Evolutionary conservation across 2,329 filamentous ascomycete species (phyloP), one percentile per base, ranked within the genome.

Genomic region (Fusarium sambucinum): DNA sequence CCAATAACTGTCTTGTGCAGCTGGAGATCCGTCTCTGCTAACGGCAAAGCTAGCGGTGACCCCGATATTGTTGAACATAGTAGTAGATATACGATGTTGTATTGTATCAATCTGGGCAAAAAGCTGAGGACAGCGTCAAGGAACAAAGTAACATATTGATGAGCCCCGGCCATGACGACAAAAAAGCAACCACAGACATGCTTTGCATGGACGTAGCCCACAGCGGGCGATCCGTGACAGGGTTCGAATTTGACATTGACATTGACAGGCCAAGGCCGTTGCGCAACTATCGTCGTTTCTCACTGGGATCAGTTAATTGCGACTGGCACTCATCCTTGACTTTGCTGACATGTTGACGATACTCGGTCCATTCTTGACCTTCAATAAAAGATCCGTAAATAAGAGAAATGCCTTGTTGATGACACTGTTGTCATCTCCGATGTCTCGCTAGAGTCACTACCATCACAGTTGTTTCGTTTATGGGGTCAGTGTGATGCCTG

Each of bases 361-460:
- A 54, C 54, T 68, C 45, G 46, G 50, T 65, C 68, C 65, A 68
- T 68, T 68, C 61, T 44, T 67, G 25, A 27, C 8, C 27, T 27
- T 23, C 46, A 35, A 27, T 48, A 44, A 38, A 38, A 27, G n/a
- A 29, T 38, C 23, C 47, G 33, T 37, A 11, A 37, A 37, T 37
- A 51, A 27, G 25, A n/a, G n/a, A 4, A 40, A 40, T 51, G 47
- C 33, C 23, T 21, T 21, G 47, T 33, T 42, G 44, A 45, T 40
- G 47, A 30, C 51, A 30, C 51, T 46, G 55, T 33, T 61, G 42
- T 68, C 47, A 53, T 65, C 42, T 68, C 65, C 60, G 50, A 44
- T 68, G 66, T 69, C 66, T 67, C 52, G 63, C 52, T 63, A 47
- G 66, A 66, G 48, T 67, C 44, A 52, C 63, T 67, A 47, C 57